phyloP scores from a whole-genome alignment of 169 alveolate genomes.

The Eimeria necatrix region DNA sequence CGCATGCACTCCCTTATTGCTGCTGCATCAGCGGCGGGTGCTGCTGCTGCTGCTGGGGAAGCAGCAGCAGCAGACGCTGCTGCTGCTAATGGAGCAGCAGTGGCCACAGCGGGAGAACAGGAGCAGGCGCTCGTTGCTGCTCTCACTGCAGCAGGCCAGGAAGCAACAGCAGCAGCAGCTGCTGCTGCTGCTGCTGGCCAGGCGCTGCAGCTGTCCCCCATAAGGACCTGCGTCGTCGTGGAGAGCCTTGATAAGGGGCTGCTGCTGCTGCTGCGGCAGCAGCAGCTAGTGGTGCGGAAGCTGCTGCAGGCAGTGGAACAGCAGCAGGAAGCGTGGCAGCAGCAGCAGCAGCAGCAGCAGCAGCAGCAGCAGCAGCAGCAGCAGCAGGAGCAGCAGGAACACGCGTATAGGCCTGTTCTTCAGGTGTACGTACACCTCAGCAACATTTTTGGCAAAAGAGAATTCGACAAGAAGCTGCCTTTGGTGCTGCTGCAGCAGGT shows the following conservation, averaged over 20 bases:
- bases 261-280: too few species aligned
- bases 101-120: neutral
- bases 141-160: neutral
- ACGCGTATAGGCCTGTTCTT: neutral
- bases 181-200: neutral
- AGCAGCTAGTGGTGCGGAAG: too few species aligned
- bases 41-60: too few species aligned
- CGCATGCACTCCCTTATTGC: neutral
- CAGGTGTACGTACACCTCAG: neutral
- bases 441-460: neutral
- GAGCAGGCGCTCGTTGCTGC: neutral
- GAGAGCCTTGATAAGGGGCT: neutral
- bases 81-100: neutral
- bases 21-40: neutral
- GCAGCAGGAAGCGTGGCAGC: neutral
- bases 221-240: neutral
- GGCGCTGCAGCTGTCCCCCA: neutral
- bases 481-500: neutral
- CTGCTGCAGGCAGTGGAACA: neutral
- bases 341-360: neutral
- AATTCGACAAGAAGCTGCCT: neutral
- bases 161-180: neutral
- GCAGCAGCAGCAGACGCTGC: too few species aligned
- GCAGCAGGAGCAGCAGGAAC: neutral
- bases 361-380: neutral